A percentile compares a stretch with the other conserved stretches of the same genome.
phyloP scores from a whole-genome alignment of 2,329 filamentous ascomycete species.

The Cladorrhinum sp. region DNA sequence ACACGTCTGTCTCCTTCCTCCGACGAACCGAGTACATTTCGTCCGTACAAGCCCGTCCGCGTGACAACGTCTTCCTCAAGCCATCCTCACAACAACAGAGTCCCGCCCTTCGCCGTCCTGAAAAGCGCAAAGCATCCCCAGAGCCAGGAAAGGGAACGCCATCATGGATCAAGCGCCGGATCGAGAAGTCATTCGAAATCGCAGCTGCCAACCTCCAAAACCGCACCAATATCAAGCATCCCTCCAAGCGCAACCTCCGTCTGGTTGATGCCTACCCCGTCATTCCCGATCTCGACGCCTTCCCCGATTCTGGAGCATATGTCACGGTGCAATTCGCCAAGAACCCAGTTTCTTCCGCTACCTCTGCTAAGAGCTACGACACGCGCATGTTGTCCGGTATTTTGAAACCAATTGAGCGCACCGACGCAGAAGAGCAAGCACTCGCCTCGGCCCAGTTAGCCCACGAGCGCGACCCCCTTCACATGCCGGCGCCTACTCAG shows the following conservation, averaged over 20 bases:
- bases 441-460: constrained; percentile 51
- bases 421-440: constrained; percentile 51
- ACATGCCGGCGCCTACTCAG: constrained; percentile 54
- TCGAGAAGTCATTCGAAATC: constrained; percentile 57
- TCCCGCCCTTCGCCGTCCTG: constrained; percentile 36
- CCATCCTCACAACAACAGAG: constrained; percentile 28
- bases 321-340: constrained; percentile 67
- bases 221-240: constrained; percentile 54
- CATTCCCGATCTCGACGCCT: constrained; percentile 64
- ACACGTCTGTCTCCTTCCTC: constrained; percentile 84
- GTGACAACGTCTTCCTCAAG: constrained; percentile 38
- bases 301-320: constrained; percentile 67
- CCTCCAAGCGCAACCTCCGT: constrained; percentile 49
- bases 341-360: constrained; percentile 56
- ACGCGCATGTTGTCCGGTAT: constrained; percentile 59
- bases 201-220: constrained; percentile 55
- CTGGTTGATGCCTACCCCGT: constrained; percentile 60
- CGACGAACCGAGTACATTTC: constrained; percentile 95
- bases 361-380: constrained; percentile 47
- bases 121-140: constrained; percentile 50
- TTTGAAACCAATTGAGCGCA: constrained; percentile 58
- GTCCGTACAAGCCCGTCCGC: constrained; percentile 52
- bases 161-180: constrained; percentile 66
- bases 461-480: constrained; percentile 55
- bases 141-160: constrained; percentile 59